phyloP scores from a whole-genome alignment of 2,329 filamentous ascomycete genomes.

The Sporothrix phasma region DNA sequence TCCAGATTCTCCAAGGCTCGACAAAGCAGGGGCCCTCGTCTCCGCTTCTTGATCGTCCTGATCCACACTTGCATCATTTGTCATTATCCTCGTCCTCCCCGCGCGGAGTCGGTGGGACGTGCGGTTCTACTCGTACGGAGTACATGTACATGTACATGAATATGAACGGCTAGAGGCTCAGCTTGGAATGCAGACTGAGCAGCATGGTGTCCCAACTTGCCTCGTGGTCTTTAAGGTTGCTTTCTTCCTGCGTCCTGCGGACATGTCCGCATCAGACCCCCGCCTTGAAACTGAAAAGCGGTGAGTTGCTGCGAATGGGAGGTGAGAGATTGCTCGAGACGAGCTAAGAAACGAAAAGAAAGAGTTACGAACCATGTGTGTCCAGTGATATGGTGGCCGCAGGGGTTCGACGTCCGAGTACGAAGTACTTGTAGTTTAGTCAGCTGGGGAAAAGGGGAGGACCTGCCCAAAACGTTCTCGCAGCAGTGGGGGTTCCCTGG shows the following conservation, averaged over 20 bases:
- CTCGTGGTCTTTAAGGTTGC: no score
- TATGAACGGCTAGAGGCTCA: no score
- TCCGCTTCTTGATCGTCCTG: not conserved
- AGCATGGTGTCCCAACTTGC: no score
- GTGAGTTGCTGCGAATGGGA: not conserved
- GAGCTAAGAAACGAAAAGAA: no score
- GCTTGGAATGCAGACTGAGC: no score
- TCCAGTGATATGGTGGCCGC: no score
- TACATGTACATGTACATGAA: no score
- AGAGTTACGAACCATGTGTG: no score
- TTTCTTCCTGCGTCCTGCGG: not conserved
- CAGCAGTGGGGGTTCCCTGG: not conserved
- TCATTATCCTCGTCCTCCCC: not conserved
- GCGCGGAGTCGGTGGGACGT: no score
- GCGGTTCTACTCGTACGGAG: not conserved
- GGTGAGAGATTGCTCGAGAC: no score
- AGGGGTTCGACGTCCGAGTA: no score
- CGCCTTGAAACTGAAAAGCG: not conserved
- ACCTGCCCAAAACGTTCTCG: slow-evolving; percentile 2
- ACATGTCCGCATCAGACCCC: not conserved
- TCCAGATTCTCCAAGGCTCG: not conserved
- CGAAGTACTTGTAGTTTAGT: no score
- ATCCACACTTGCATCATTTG: not conserved
- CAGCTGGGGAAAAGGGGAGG: not conserved
- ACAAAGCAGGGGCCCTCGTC: not conserved